phyloP scores from a whole-genome alignment of 331 rosid genomes.

The Stylosanthes scabra region DNA sequence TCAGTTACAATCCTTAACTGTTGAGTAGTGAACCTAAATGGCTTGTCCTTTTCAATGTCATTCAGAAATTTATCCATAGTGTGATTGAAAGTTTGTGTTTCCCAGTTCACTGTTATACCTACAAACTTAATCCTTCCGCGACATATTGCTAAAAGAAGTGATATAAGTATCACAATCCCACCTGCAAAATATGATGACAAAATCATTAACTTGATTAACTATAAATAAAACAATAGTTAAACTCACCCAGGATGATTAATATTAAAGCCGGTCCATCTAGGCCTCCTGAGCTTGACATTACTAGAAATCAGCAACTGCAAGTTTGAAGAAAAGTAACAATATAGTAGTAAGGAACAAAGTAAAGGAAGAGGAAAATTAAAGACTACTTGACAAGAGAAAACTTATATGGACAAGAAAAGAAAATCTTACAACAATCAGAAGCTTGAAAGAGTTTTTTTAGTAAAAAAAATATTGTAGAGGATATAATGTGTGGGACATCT shows the following conservation, averaged over 20 bases:
- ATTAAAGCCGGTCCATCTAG: neutral
- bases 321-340: neutral
- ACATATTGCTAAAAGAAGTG: no score
- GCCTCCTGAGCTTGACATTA: slow-evolving; percentile 35
- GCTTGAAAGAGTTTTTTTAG: no score
- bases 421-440: no score
- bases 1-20: slow-evolving; percentile 46
- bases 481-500: no score
- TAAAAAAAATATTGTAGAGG: no score
- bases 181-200: slow-evolving; percentile 39
- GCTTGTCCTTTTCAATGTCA: slow-evolving; percentile 58
- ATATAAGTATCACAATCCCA: neutral
- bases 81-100: slow-evolving; percentile 26
- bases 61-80: slow-evolving; percentile 49
- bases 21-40: slow-evolving; percentile 42
- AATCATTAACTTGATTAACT: neutral
- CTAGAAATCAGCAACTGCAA: neutral
- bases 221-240: no score
- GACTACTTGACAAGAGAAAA: no score
- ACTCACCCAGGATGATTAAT: slow-evolving; percentile 29
- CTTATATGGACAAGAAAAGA: no score
- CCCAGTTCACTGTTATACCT: slow-evolving; percentile 10
- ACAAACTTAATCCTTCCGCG: neutral
- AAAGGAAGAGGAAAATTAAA: neutral
- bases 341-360: neutral